Percentiles rank a stretch among this genome's conserved stretches.
phyloP scores from a whole-genome alignment of 768 basidiomycete genomes.

The Cystobasidium onofrii region DNA sequence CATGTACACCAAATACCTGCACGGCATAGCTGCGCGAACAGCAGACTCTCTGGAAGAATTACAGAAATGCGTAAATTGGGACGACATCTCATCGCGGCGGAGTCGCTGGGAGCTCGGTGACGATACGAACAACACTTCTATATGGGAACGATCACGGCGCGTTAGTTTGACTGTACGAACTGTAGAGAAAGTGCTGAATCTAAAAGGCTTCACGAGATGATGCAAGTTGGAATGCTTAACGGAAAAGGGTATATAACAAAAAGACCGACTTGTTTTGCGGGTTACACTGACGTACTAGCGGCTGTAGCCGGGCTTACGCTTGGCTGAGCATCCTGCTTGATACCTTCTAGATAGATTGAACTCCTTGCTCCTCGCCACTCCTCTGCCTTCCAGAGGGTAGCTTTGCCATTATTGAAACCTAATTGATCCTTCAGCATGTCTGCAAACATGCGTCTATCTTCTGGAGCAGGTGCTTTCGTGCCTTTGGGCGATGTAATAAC shows the following conservation, averaged over 20 bases:
- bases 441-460: not conserved
- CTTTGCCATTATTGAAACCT: not conserved
- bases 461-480: not conserved
- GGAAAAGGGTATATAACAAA: not conserved
- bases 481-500: conserved; percentile 45
- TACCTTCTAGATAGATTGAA: conserved; percentile 22
- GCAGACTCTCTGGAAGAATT: conserved; percentile 23
- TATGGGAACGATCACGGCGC: conserved; percentile 15
- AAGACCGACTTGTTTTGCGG: not conserved
- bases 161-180: conserved; percentile 31
- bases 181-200: conserved; percentile 32
- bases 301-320: no score
- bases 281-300: no score
- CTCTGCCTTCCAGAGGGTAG: conserved; percentile 19
- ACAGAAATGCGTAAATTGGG: conserved; percentile 29
- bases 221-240: not conserved
- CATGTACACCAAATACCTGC: conserved; percentile 66
- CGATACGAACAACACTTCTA: conserved; percentile 50
- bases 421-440: conserved; percentile 7
- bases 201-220: conserved; percentile 13
- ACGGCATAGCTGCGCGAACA: conserved; percentile 60
- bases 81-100: not conserved
- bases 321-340: not conserved
- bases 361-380: conserved; percentile 13
- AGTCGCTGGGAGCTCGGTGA: conserved; percentile 36